Percentiles rank a stretch among this genome's conserved stretches.
Evolutionary conservation across 2,329 filamentous ascomycete genomes (phyloP).

Genomic region (Immersiporthe knoxdaviesiana): DNA sequence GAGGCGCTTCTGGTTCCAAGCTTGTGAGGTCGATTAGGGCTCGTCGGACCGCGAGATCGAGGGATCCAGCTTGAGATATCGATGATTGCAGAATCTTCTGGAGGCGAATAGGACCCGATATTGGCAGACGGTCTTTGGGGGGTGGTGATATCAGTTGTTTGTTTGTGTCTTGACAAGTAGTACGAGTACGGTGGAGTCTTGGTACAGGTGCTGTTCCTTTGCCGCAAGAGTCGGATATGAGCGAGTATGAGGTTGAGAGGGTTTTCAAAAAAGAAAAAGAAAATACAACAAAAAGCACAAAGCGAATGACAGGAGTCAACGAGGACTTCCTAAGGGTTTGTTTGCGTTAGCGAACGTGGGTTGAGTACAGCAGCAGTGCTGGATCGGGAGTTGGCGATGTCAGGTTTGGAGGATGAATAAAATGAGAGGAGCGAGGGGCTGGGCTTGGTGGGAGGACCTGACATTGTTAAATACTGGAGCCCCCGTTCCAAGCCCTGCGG

Average conservation of each 20-base stretch:
- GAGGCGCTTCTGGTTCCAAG: not conserved
- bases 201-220: slow-evolving; percentile 31
- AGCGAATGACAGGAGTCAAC: slow-evolving; percentile 77
- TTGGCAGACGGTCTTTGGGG: not conserved
- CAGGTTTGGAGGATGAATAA: slow-evolving; percentile 25
- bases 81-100: slow-evolving; percentile 16
- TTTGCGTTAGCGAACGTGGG: slow-evolving; percentile 55
- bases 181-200: slow-evolving; percentile 19
- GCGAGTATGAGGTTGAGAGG: not conserved
- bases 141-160: slow-evolving; percentile 8
- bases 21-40: not conserved
- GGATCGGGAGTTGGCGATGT: slow-evolving; percentile 42
- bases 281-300: slow-evolving; percentile 53
- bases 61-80: slow-evolving; percentile 7
- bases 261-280: slow-evolving; percentile 30
- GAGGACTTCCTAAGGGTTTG: slow-evolving; percentile 67
- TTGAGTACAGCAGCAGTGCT: slow-evolving; percentile 44
- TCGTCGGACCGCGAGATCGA: not conserved
- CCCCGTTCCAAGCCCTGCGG: slow-evolving; percentile 2
- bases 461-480: slow-evolving; percentile 30
- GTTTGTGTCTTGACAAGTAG: not conserved
- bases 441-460: slow-evolving; percentile 24
- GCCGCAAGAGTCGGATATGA: slow-evolving; percentile 29
- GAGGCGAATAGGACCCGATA: not conserved
- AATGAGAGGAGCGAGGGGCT: slow-evolving; percentile 25